Percentiles rank a stretch among this genome's conserved stretches.
These are phyloP conservation scores for Botryotinia globosa DNA, from an alignment of 2,329 filamentous ascomycete genomes.

Conservation along the genomic window DNA sequence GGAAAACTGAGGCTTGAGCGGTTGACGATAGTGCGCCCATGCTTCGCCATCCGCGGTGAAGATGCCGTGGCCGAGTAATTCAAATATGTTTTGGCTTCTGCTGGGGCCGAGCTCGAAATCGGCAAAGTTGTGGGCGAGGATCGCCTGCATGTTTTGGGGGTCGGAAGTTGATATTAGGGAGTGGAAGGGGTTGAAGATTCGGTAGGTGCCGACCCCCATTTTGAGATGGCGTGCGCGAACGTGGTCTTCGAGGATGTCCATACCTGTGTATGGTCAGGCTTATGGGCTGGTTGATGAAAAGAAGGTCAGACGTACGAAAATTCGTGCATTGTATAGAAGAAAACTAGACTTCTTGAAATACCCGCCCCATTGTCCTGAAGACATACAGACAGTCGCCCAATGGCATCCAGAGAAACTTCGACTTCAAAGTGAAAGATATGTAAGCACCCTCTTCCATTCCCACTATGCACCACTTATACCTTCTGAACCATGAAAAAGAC, in stretches of 20 bases:
- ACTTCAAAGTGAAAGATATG: background rate
- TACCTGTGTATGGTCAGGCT: slow-evolving; percentile 23
- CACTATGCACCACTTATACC: rapidly evolving
- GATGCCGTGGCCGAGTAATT: slow-evolving; percentile 41
- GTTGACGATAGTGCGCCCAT: slow-evolving; percentile 42
- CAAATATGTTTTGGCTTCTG: slow-evolving; percentile 36
- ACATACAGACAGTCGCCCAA: background rate
- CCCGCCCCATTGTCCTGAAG: background rate
- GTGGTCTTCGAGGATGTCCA: slow-evolving; percentile 32
- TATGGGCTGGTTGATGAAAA: background rate
- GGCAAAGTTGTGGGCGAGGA: slow-evolving; percentile 38
- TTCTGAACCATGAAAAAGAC: background rate
- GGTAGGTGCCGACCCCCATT: slow-evolving; percentile 25
- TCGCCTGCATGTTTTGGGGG: slow-evolving; percentile 37
- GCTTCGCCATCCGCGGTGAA: slow-evolving; percentile 42
- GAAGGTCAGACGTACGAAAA: background rate
- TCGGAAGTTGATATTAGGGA: slow-evolving; percentile 46
- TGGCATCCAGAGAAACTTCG: background rate
- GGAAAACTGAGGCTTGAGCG: slow-evolving; percentile 42
- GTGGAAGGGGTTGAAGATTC: slow-evolving; percentile 22
- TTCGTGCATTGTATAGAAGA: background rate
- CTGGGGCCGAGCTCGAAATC: slow-evolving; percentile 40
- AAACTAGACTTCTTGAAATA: background rate
- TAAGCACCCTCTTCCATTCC: background rate
- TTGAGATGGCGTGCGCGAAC: slow-evolving; percentile 20